Evolutionary conservation across 2,329 filamentous ascomycete genomes (phyloP).

Genomic region (Sarocladiaceae sp.): DNA sequence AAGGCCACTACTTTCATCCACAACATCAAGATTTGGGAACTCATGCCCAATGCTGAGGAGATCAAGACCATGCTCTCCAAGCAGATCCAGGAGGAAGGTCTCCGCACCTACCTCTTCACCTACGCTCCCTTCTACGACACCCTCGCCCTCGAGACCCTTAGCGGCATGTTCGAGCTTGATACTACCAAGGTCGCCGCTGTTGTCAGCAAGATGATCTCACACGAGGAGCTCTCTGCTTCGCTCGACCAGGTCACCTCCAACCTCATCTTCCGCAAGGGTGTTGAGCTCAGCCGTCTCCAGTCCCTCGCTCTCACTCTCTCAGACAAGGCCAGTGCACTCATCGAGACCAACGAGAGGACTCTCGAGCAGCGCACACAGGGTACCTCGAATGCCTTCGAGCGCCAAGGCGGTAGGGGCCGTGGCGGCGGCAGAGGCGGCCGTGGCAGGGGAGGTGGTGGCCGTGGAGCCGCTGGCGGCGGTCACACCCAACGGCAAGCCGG

Average conservation of each 20-base stretch:
- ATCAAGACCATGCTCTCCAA: slow-evolving; percentile 97
- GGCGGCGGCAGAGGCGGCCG: slow-evolving; percentile 63
- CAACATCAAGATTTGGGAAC: slow-evolving; percentile 99
- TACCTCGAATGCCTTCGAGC: slow-evolving; percentile 90
- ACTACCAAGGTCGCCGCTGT: slow-evolving; percentile 89
- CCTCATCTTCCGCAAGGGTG: slow-evolving; percentile 98
- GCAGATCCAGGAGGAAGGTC: slow-evolving; percentile 97
- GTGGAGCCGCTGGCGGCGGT: slow-evolving; percentile 43
- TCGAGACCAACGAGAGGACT: slow-evolving; percentile 96
- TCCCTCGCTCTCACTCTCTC: slow-evolving; percentile 89
- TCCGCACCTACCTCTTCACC: slow-evolving; percentile 97
- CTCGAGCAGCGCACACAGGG: slow-evolving; percentile 96
- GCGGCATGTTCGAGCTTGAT: slow-evolving; percentile 92
- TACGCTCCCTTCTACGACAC: slow-evolving; percentile 99
- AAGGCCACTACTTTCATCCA: slow-evolving; percentile 91
- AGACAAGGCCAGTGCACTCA: slow-evolving; percentile 93
- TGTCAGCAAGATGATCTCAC: slow-evolving; percentile 98
- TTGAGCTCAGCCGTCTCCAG: slow-evolving; percentile 93
- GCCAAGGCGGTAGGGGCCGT: slow-evolving; percentile 76
- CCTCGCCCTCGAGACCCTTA: slow-evolving; percentile 77
- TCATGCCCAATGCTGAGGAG: slow-evolving; percentile 87
- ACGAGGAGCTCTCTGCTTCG: slow-evolving; percentile 94
- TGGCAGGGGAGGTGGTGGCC: slow-evolving; percentile 57
- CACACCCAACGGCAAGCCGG: slow-evolving; percentile 63
- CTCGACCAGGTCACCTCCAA: slow-evolving; percentile 96